Evolutionary conservation across 2,329 filamentous ascomycete species (phyloP), one percentile per base, ranked within the genome.

Genomic region (Fusarium subglutinans): DNA sequence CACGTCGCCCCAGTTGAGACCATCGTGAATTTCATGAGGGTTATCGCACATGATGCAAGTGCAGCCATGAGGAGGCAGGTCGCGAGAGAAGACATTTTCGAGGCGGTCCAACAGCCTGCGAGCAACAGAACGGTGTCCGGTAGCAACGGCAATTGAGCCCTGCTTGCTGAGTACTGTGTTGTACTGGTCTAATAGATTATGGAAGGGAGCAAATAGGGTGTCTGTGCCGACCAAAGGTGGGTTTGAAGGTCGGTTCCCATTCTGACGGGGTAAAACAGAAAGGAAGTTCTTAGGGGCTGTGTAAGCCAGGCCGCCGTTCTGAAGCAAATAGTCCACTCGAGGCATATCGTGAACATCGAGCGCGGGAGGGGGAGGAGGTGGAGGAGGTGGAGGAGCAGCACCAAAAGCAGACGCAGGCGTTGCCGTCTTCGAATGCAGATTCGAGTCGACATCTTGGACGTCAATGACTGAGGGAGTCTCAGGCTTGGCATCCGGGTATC

Each of bases 1-100:
- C 18, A 98, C 95, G 80, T 98, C 96, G 15, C 96, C 96, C 96
- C 96, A 99, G 71, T 94, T 96, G 37, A 98, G 87, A 5, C 95
- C 95, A 63, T 87, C 88, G 71, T 91, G 89, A 22, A 92, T 89
- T 43, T 91, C 88, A 43, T 89, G 84, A 8, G 84, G 84, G 18
- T 83, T 86, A 53, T 92, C 90, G 79, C 96, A 98, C 87, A 98
- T 94, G 63, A 96, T 86, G 81, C 96, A 98, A 48, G 87, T 85
- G 81, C 96, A 98, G n/a, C 92, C 91, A 78, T 98, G 91, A 0
- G 91, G 91, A 0, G 95, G 95, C 41, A 99, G 91, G 79, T 98
- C 96, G 68, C 96, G 89, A 6, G 95, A 95, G 82, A 99, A 98
- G 14, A 99, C 95, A 64, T 96, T 94, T 80, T 98, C 96, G 8